phyloP scores from a whole-genome alignment of 129 eudicot species.

The Artemisia tridentata region DNA sequence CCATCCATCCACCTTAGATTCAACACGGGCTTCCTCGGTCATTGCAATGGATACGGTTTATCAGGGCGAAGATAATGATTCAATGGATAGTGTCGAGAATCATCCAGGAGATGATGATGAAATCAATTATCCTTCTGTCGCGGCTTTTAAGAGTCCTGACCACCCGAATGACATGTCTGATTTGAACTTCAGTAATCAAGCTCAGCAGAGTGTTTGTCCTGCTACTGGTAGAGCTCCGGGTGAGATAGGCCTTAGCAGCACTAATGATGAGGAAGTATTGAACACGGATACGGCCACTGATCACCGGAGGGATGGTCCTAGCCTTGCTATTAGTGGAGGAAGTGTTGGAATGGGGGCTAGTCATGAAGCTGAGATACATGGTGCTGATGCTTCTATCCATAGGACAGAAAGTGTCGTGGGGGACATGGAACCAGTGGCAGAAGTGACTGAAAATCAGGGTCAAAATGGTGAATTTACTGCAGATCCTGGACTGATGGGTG shows the following conservation, averaged over 20 bases:
- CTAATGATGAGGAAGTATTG: constrained; percentile 74
- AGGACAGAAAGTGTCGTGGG: constrained; percentile 76
- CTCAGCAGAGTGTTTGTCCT: constrained; percentile 82
- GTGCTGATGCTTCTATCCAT: constrained; percentile 59
- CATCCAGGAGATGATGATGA: constrained; percentile 75
- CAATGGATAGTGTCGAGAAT: constrained; percentile 96
- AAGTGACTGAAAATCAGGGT: constrained; percentile 81
- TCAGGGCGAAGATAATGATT: constrained; percentile 59
- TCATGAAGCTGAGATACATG: constrained; percentile 97
- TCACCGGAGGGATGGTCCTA: constrained; percentile 56
- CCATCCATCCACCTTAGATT: constrained; percentile 43
- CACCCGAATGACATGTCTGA: constrained; percentile 61
- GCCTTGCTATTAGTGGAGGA: constrained; percentile 82
- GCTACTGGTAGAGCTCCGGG: constrained; percentile 49
- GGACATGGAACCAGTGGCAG: constrained; percentile 76
- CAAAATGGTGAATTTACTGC: constrained; percentile 65
- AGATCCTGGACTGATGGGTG: background rate
- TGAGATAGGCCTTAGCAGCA: constrained; percentile 85
- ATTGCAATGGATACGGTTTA: constrained; percentile 79
- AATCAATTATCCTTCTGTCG: constrained; percentile 45
- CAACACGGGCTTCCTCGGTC: constrained; percentile 84
- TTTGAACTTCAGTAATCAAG: constrained; percentile 74
- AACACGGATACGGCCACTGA: constrained; percentile 59
- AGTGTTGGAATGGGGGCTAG: constrained; percentile 94
- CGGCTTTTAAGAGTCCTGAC: constrained; percentile 49